These are phyloP conservation scores for Nakaseomyces glabratus DNA, from an alignment of 1,139 yeast genomes.

Conservation along the genomic window DNA sequence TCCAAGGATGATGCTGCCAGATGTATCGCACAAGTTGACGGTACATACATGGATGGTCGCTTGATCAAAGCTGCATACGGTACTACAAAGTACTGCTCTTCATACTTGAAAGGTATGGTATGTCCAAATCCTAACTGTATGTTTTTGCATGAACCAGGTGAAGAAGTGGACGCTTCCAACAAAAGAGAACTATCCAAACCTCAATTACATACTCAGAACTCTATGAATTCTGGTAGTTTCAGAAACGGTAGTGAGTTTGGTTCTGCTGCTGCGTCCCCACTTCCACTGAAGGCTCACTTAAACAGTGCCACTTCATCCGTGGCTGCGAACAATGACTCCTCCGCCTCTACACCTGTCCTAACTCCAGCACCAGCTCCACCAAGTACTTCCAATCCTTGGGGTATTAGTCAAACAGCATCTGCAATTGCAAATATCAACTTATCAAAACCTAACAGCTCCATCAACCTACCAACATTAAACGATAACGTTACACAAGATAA, in stretches of 20 bases:
- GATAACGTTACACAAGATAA: constrained; percentile 33
- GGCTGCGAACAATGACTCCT: constrained; percentile 14
- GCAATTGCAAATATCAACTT: constrained; percentile 25
- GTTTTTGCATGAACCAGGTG: constrained; percentile 99
- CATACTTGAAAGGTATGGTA: constrained; percentile 86
- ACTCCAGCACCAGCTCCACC: constrained; percentile 31
- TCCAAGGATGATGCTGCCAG: constrained; percentile 88
- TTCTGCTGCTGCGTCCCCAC: constrained; percentile 22
- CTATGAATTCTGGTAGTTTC: constrained; percentile 6
- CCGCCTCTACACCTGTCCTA: constrained; percentile 23
- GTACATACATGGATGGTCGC: constrained; percentile 86
- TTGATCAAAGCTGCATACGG: constrained; percentile 91
- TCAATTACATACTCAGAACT: constrained; percentile 10
- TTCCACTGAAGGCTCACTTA: constrained; percentile 23
- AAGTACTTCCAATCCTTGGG: constrained; percentile 30
- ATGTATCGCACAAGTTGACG: constrained; percentile 91
- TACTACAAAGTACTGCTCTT: constrained; percentile 94
- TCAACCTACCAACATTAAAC: constrained; percentile 67
- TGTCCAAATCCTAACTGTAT: constrained; percentile 99
- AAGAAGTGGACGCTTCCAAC: constrained; percentile 94
- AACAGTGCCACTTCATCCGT: constrained; percentile 14
- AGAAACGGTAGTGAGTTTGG: constrained; percentile 10
- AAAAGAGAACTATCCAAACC: constrained; percentile 57
- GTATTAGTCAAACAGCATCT: constrained; percentile 28
- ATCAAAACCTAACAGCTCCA: constrained; percentile 38